A percentile compares a stretch with the other conserved stretches of the same genome.
phyloP scores from a whole-genome alignment of 2,329 filamentous ascomycete genomes.

The Graphium sp. region DNA sequence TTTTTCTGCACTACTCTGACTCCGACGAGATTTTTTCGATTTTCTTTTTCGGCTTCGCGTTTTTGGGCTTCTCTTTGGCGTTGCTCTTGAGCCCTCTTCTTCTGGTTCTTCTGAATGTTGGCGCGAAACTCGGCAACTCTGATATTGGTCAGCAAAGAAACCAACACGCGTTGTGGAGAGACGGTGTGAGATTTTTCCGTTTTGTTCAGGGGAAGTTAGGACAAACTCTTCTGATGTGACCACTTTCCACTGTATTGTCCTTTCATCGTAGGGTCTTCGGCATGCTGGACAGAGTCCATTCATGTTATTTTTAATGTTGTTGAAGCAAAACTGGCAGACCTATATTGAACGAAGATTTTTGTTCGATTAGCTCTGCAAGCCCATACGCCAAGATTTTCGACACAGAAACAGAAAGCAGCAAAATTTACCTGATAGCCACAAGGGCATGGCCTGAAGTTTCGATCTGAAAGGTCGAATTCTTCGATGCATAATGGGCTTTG shows the following conservation, averaged over 20 bases:
- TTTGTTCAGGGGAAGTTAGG: not conserved
- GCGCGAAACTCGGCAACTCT: conserved; percentile 61
- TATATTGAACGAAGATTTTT: conserved; percentile 16
- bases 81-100: conserved; percentile 67
- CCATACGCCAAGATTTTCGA: too few relatives aligned
- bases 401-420: too few relatives aligned
- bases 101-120: conserved; percentile 77
- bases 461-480: conserved; percentile 94
- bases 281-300: conserved; percentile 97
- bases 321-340: conserved; percentile 99
- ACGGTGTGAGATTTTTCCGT: not conserved
- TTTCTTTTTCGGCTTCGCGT: conserved; percentile 87
- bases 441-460: conserved; percentile 91
- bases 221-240: conserved; percentile 88
- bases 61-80: conserved; percentile 93
- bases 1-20: conserved; percentile 97
- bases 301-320: conserved; percentile 97
- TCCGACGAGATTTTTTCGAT: conserved; percentile 87
- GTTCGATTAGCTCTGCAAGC: too few relatives aligned
- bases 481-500: conserved; percentile 93
- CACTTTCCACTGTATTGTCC: conserved; percentile 92
- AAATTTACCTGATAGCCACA: conserved; percentile 83
- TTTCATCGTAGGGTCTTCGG: conserved; percentile 86
- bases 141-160: conserved; percentile 10
- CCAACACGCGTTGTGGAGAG: not conserved